Evolutionary conservation across 495 filamentous ascomycete species (phyloP).

Genomic region (Xylaria bambusicola): DNA sequence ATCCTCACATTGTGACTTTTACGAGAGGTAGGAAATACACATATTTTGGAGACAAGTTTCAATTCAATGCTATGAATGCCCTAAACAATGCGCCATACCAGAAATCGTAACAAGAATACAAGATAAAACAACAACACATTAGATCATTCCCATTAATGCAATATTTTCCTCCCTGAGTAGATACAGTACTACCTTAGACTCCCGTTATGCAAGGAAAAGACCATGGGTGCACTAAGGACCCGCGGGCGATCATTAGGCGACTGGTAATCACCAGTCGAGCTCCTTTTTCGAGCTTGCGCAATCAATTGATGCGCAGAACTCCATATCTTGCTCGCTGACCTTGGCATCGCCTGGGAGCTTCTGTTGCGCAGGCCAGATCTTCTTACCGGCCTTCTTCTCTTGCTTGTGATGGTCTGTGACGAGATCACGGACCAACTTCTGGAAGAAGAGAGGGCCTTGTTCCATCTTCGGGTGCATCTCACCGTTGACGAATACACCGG

Average conservation of each 20-base stretch:
- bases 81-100: neutral
- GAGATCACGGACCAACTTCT: conserved; percentile 43
- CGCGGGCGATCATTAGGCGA: neutral
- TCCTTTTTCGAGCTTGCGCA: conserved; percentile 12
- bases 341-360: conserved; percentile 2
- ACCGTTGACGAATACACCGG: conserved; percentile 47
- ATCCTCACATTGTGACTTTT: neutral
- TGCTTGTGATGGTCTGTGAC: conserved; percentile 41
- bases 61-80: neutral
- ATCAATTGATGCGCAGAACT: conserved; percentile 13
- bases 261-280: conserved; percentile 15
- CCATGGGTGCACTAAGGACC: neutral
- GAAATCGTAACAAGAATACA: too few relatives aligned
- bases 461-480: conserved; percentile 49
- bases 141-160: too few relatives aligned
- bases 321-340: conserved; percentile 9
- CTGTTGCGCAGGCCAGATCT: conserved; percentile 54
- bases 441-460: conserved; percentile 49
- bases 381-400: conserved; percentile 41
- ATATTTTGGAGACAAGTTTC: neutral
- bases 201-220: neutral
- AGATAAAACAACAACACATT: too few relatives aligned
- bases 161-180: neutral
- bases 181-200: neutral
- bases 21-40: neutral